Conservation (phyloP, 129 eudicot genomes). For the Chrysanthemum seticuspe region DNA sequence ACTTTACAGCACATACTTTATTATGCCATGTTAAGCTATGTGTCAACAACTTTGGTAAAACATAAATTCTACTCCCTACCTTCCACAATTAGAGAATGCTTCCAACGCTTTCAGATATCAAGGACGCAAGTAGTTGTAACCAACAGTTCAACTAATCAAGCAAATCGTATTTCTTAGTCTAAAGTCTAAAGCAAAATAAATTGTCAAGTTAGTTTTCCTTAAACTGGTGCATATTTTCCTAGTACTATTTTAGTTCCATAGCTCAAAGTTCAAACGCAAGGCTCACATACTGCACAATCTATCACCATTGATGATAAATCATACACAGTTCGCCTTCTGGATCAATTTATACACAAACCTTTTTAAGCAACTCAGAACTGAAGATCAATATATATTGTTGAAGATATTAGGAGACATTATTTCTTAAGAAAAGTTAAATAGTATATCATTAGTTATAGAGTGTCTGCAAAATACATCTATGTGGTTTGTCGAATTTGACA, state of each 20-base stretch:
- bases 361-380: too few species aligned
- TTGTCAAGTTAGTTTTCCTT: neutral
- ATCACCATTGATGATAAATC: too few species aligned
- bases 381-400: too few species aligned
- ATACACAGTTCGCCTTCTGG: too few species aligned
- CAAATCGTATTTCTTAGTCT: conserved; percentile 9
- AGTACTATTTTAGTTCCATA: neutral
- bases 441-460: too few species aligned
- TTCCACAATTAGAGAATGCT: neutral
- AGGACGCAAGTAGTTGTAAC: neutral
- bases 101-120: neutral
- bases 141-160: neutral
- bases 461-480: too few species aligned
- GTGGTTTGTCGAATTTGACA: too few species aligned
- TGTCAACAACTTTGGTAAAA: neutral
- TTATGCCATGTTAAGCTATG: conserved; percentile 11
- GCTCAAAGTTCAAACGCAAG: neutral
- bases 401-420: too few species aligned
- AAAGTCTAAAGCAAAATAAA: neutral
- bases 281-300: too few species aligned
- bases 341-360: too few species aligned
- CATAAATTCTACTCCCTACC: neutral
- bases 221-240: neutral
- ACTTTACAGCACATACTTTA: conserved; percentile 19
- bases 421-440: too few species aligned